Evolutionary conservation across 176 grass and related monocot genomes (phyloP).

Genomic region (Zea luxurians): DNA sequence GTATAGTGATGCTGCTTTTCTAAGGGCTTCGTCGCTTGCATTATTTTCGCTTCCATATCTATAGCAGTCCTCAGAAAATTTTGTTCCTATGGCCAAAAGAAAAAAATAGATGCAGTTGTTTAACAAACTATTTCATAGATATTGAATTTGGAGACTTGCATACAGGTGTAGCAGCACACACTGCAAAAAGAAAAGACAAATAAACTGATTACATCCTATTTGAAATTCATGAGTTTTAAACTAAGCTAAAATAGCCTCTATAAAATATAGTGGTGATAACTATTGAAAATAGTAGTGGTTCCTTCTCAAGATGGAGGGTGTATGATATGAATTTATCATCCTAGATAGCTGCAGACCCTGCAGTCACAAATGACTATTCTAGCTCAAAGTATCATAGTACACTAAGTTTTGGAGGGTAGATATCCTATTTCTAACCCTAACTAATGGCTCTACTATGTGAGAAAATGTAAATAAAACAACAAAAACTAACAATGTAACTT

Average conservation of each 20-base stretch:
- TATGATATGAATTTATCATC: not conserved
- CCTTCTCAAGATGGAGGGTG: constrained; percentile 25
- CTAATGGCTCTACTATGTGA: constrained; percentile 12
- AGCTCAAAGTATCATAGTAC: constrained; percentile 5
- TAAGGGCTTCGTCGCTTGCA: constrained; percentile 61
- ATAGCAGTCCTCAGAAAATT: constrained; percentile 97
- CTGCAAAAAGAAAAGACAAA: constrained; percentile 6
- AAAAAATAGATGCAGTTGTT: constrained; percentile 27
- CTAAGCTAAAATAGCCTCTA: not conserved
- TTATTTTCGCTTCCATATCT: constrained; percentile 89
- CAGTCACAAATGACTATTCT: not conserved
- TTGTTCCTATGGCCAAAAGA: constrained; percentile 63
- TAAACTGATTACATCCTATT: not conserved
- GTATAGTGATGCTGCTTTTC: constrained; percentile 75
- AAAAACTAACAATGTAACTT: constrained; percentile 20
- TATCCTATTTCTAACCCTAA: constrained; percentile 22
- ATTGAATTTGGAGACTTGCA: constrained; percentile 10
- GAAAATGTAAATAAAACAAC: not conserved
- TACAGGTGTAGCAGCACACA: not conserved
- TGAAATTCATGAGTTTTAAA: not conserved
- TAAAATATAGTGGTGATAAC: not conserved
- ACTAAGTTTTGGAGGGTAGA: constrained; percentile 28
- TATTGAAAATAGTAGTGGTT: constrained; percentile 15
- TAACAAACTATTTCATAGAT: constrained; percentile 26
- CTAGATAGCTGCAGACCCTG: not conserved